Base-by-base conservation (phyloP, 176 grass and related monocot species). In the Guadua angustifolia region DNA sequence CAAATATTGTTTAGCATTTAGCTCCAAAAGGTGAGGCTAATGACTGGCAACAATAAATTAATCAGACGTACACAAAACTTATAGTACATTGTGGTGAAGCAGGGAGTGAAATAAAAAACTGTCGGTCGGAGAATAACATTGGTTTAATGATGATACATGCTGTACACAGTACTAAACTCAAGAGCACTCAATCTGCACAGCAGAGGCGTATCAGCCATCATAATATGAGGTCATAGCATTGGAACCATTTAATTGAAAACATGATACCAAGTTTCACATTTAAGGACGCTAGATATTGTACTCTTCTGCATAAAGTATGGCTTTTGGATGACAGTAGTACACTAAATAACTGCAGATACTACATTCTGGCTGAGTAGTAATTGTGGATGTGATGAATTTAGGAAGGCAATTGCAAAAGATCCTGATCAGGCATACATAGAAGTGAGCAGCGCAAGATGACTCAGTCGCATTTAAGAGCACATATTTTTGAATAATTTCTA, bases 341-440 rank as follows among this genome's bases (percentile, higher is more conserved):
- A 67, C 0, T 29, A 29, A 29, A 29, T 29, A 29, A 29, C 29
- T 29, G 29, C 29, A 29, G 29, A 29, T 29, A 29, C 29, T 29
- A 29, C 0, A 29, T 29, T 29, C 29, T 1, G 1, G 29, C 29
- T 29, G 29, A 29, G 29, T 29, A 29, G 29, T 29, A 29, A 72
- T 32, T 83, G 53, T 6, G 32, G 11, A 59, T 45, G 47, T 77
- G 18, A 59, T 84, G 18, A 51, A 76, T 67, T 52, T 57, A 57
- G 17, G 36, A 84, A 56, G 6, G 22, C n/a, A 13, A 43, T 51
- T 74, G 24, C 60, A 73, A 66, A 69, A 81, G 50, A 90, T 86
- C 76, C 26, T 66, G 70, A 61, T 52, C 25, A 64, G 13, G 38
- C 72, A 78, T 44, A 72, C 50, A 82, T 29, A 86, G 44, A 53